A percentile compares a stretch with the other conserved stretches of the same genome.
These are phyloP conservation scores for Suhomyces pyralidae DNA, from an alignment of 805 yeast species.

Conservation along the genomic window DNA sequence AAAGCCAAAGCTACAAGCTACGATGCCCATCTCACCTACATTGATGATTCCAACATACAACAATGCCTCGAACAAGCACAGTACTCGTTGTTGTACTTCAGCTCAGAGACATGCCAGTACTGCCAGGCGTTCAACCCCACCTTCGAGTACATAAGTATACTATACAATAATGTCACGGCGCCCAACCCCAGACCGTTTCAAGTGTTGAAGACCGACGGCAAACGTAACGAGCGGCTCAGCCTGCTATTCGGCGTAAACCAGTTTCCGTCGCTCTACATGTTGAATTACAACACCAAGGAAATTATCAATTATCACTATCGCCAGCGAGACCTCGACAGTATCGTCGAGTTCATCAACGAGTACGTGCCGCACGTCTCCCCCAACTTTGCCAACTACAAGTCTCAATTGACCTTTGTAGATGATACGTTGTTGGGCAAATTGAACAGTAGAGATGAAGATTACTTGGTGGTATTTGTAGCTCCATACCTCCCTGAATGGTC, in stretches of 20 bases:
- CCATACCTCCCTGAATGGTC: slow-evolving; percentile 28
- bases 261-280: slow-evolving; percentile 51
- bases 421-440: neutral
- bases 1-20: neutral
- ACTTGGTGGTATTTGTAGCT: slow-evolving; percentile 24
- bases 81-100: slow-evolving; percentile 47
- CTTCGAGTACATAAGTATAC: slow-evolving; percentile 37
- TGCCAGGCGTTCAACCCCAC: slow-evolving; percentile 33
- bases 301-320: slow-evolving; percentile 34
- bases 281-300: slow-evolving; percentile 39
- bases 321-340: slow-evolving; percentile 15
- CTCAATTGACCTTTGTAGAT: slow-evolving; percentile 5
- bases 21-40: neutral
- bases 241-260: slow-evolving; percentile 37
- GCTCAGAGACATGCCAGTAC: slow-evolving; percentile 35
- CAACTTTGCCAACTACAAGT: slow-evolving; percentile 18
- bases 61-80: slow-evolving; percentile 17
- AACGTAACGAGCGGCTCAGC: slow-evolving; percentile 29
- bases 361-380: slow-evolving; percentile 16
- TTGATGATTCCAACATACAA: slow-evolving; percentile 10
- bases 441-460: slow-evolving; percentile 5
- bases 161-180: slow-evolving; percentile 37
- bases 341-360: slow-evolving; percentile 14
- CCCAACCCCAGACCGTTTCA: slow-evolving; percentile 20
- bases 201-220: slow-evolving; percentile 28